These are phyloP conservation scores for Trametes versicolor DNA, from an alignment of 1,284 basidiomycete species.

Conservation along the genomic window DNA sequence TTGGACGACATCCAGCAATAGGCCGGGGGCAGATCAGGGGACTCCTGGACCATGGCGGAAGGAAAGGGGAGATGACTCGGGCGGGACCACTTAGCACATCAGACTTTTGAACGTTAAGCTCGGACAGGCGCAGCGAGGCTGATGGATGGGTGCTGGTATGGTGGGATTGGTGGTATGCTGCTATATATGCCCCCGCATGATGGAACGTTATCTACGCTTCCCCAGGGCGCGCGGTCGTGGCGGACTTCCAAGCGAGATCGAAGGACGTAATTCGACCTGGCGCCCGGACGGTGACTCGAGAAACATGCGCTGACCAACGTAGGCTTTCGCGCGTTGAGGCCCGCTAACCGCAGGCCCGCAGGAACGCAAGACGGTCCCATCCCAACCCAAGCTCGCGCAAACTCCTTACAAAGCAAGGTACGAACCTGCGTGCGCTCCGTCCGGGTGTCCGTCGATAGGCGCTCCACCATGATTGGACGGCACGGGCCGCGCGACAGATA, in stretches of 20 bases:
- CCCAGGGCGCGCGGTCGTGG: constrained; percentile 15
- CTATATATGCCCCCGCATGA: constrained; percentile 24
- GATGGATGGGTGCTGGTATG: constrained; percentile 19
- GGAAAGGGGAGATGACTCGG: neutral
- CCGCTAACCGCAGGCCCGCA: no score
- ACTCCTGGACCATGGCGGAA: constrained; percentile 20
- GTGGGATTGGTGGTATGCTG: constrained; percentile 7
- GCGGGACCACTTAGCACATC: constrained; percentile 9
- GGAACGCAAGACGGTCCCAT: constrained; percentile 11
- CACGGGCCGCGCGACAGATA: constrained; percentile 1
- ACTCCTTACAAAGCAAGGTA: constrained; percentile 21
- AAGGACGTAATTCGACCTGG: constrained; percentile 24
- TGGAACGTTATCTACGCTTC: constrained; percentile 22
- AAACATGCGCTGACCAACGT: constrained; percentile 20
- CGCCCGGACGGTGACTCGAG: constrained; percentile 27
- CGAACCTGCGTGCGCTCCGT: constrained; percentile 7
- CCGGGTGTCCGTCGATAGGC: constrained; percentile 13
- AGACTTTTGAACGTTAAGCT: constrained; percentile 12
- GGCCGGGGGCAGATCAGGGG: constrained; percentile 31
- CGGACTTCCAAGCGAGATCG: constrained; percentile 21
- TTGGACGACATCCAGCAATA: constrained; percentile 24
- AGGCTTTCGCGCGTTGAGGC: neutral
- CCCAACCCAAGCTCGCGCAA: neutral
- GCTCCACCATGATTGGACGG: constrained; percentile 13
- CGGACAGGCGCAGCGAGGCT: constrained; percentile 15